Evolutionary conservation across 768 basidiomycete species (phyloP).

Genomic region (Mycena latifolia): DNA sequence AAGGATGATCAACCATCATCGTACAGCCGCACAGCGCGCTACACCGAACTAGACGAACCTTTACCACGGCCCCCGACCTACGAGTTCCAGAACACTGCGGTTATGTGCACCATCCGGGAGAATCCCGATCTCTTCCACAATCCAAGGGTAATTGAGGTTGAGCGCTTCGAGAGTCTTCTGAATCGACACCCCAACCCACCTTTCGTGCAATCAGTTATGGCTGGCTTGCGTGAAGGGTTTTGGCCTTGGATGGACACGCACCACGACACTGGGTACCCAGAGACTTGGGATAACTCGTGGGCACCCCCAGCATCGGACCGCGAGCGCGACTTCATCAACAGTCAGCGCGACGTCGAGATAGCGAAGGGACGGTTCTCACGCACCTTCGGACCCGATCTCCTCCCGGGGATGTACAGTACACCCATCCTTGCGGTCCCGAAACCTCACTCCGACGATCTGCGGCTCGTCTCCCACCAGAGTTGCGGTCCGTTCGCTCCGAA

Average conservation of each 20-base stretch:
- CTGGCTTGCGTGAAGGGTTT: not conserved
- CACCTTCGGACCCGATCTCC: not conserved
- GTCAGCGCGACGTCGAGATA: not conserved
- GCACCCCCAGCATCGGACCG: not conserved
- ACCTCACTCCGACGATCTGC: not conserved
- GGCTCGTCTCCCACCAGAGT: not conserved
- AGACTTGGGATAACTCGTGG: not conserved
- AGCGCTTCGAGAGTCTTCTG: not conserved
- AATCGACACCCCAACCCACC: not conserved
- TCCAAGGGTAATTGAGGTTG: not conserved
- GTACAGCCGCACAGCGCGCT: not conserved
- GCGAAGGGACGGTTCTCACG: not conserved
- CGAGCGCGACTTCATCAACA: not conserved
- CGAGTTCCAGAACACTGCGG: not conserved
- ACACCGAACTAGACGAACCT: not conserved
- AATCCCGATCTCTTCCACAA: constrained; percentile 3
- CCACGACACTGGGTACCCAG: not conserved
- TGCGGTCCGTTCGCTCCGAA: not conserved
- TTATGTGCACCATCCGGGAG: not conserved
- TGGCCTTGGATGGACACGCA: constrained; percentile 3
- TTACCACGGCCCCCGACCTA: constrained; percentile 1
- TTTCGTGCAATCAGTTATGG: not conserved
- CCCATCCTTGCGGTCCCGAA: not conserved
- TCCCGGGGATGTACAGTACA: not conserved
- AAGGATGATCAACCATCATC: not conserved